Conservation (phyloP, 1,284 basidiomycete species). For the Cryptococcus deneoformans region DNA sequence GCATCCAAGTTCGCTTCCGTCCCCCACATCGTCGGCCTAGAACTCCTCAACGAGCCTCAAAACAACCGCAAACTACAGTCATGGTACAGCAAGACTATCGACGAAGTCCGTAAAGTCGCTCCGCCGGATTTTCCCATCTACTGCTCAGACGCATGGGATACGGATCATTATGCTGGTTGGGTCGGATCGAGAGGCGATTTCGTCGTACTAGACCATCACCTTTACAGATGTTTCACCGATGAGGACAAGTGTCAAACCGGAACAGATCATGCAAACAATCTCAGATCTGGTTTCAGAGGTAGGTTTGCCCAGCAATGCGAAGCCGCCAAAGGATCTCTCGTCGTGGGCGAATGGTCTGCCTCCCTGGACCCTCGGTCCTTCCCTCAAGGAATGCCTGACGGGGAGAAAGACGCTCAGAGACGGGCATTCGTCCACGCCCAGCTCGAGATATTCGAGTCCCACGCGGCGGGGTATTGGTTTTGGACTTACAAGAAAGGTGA, state of each 20-base stretch:
- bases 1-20: conserved; percentile 50
- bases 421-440: conserved; percentile 64
- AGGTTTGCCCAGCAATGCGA: conserved; percentile 22
- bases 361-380: conserved; percentile 69
- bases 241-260: conserved; percentile 61
- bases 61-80: conserved; percentile 55
- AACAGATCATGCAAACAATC: conserved; percentile 56
- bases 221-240: conserved; percentile 65
- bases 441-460: conserved; percentile 63
- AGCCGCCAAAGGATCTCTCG: conserved; percentile 57
- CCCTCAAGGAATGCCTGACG: conserved; percentile 51
- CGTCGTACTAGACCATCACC: conserved; percentile 74
- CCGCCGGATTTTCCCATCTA: conserved; percentile 64
- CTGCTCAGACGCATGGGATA: conserved; percentile 75
- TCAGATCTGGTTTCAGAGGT: conserved; percentile 22
- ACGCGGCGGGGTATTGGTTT: conserved; percentile 76
- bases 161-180: conserved; percentile 63
- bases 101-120: conserved; percentile 55
- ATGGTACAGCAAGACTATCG: conserved; percentile 66
- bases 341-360: conserved; percentile 83
- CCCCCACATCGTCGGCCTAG: conserved; percentile 72
- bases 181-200: conserved; percentile 53
- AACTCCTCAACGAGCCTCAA: conserved; percentile 81
- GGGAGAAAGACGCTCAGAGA: conserved; percentile 54
- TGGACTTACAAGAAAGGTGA: conserved; percentile 83